Conservation (phyloP, 192 early-diverging fungal genomes). For the Spinellus fusiger region DNA sequence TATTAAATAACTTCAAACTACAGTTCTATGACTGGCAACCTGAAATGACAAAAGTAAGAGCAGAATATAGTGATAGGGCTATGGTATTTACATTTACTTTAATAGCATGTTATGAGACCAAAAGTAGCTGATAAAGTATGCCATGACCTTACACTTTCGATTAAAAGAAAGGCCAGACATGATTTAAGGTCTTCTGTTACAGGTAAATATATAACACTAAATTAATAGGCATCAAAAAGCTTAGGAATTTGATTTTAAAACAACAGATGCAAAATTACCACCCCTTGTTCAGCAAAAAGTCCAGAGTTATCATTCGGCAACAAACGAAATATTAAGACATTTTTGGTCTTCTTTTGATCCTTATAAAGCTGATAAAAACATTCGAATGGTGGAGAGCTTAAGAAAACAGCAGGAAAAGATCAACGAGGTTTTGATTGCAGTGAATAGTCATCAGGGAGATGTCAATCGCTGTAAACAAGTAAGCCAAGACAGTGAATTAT, state of each 20-base stretch:
- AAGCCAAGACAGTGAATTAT: background rate
- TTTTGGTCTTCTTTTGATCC: constrained; percentile 45
- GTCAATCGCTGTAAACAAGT: constrained; percentile 23
- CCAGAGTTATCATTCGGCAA: constrained; percentile 39
- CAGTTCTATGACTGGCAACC: constrained; percentile 26
- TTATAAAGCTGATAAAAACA: constrained; percentile 43
- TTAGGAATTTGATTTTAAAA: background rate
- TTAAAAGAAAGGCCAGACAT: constrained; percentile 8
- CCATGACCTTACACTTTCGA: constrained; percentile 4
- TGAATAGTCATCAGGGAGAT: constrained; percentile 28
- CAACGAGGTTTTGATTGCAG: constrained; percentile 32
- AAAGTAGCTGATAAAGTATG: constrained; percentile 17
- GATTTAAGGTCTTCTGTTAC: constrained; percentile 20
- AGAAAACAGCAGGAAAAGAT: constrained; percentile 38
- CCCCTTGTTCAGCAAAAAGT: constrained; percentile 36
- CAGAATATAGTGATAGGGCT: background rate
- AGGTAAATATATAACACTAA: constrained; percentile 21
- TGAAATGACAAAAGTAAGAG: constrained; percentile 21
- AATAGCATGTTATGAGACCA: constrained; percentile 14
- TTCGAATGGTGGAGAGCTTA: constrained; percentile 41
- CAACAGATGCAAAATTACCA: constrained; percentile 31
- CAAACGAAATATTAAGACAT: constrained; percentile 50
- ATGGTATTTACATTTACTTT: background rate
- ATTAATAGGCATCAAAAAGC: constrained; percentile 5
- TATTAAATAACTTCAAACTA: constrained; percentile 10